Base-by-base conservation (phyloP, 257 asterid species). In the Mentha longifolia region DNA sequence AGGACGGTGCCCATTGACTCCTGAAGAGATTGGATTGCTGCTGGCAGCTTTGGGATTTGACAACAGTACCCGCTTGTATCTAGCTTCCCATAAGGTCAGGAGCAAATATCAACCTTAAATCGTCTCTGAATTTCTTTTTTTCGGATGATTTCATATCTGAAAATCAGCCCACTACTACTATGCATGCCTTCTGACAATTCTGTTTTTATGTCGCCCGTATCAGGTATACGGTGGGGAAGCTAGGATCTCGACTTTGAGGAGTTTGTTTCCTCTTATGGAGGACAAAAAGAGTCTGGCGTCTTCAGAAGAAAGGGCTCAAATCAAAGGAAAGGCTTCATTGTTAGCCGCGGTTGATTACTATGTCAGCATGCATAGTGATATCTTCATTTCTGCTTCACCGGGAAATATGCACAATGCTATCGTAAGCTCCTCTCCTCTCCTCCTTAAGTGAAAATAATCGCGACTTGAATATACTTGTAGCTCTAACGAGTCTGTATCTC, bases 401-500 rank as follows among this genome's bases (percentile, higher is more conserved):
- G 98, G 98, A 79, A 94, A 94, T 76, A 94, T 94, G 98, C 98
- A 94, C 79, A 94, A 94, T 56, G 98, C 98, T 31, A 77, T 94
- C 90, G 98, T 94, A 86, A 86, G 77, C 78, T 66, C 54, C 19
- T 56, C 37, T 25, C 12, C 12, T 13, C 14, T 25, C 75, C 78
- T 70, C 51, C 41, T 16, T 10, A 13, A 17, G 54, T 35, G 55
- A 13, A 47, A 13, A 22, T 11, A 8, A 17, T 25, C 17, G 9
- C 0, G 1, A 56, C 39, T 20, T 55, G 61, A 2, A 66, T 45
- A 31, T 68, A 33, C 22, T 55, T 13, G 28, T 16, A 47, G 50
- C 43, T 33, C 28, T 19, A 11, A 43, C 37, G 52, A 13, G 43
- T 20, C 22, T 22, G 30, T 50, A 10, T 52, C 35, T 55, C 31